These are phyloP conservation scores for Phialocephala subalpina DNA, from an alignment of 2,329 filamentous ascomycete species.

Conservation along the genomic window DNA sequence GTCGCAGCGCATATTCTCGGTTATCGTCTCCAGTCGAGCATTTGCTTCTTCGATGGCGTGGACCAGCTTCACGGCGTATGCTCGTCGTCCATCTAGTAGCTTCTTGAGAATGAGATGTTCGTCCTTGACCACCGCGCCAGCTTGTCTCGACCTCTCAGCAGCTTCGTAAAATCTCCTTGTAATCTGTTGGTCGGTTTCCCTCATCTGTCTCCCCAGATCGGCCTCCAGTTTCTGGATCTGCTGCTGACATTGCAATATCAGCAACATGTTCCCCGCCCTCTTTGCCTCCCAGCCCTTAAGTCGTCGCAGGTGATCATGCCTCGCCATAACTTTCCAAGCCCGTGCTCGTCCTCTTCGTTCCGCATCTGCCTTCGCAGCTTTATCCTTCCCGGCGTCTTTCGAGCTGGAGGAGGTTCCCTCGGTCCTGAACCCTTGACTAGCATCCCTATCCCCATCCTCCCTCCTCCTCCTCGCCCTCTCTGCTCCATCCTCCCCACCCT, in stretches of 20 bases:
- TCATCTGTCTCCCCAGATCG: slow-evolving; percentile 22
- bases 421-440: slow-evolving; percentile 9
- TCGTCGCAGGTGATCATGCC: slow-evolving; percentile 22
- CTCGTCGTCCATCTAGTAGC: slow-evolving; percentile 1
- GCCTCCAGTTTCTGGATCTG: slow-evolving; percentile 19
- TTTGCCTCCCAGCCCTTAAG: slow-evolving; percentile 23
- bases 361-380: slow-evolving; percentile 6
- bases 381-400: neutral
- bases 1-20: slow-evolving; percentile 21
- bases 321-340: slow-evolving; percentile 23
- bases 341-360: slow-evolving; percentile 13
- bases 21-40: slow-evolving; percentile 19
- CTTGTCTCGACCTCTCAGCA: neutral
- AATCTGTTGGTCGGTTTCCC: slow-evolving; percentile 22
- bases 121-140: neutral
- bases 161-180: slow-evolving; percentile 26
- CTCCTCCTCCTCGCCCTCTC: slow-evolving; percentile 23
- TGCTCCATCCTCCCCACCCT: slow-evolving; percentile 12
- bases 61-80: neutral
- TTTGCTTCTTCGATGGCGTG: slow-evolving; percentile 21
- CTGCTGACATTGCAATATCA: slow-evolving; percentile 5
- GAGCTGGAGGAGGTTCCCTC: slow-evolving; percentile 16
- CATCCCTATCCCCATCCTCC: slow-evolving; percentile 27
- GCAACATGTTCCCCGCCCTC: slow-evolving; percentile 11
- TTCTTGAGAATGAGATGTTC: slow-evolving; percentile 2